Base-by-base conservation (phyloP, 306 rosid genomes). In the Cotoneaster glaucophyllus region DNA sequence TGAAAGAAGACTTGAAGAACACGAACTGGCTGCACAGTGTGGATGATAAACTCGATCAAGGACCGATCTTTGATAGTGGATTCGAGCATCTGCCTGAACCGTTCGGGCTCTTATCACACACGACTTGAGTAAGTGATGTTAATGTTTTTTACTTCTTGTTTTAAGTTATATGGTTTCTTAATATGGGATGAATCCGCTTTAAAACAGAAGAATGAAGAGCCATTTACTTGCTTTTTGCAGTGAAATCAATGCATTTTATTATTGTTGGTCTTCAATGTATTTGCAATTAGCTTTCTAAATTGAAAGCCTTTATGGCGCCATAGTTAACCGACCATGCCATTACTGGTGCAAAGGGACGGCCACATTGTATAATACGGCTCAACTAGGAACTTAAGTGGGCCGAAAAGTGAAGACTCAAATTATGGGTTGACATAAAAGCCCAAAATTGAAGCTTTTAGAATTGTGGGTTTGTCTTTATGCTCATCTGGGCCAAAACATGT, bases 61-160 rank as follows among this genome's bases (percentile, higher is more conserved):
- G 86, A n/a, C 81, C 96, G 17, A 71, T 95, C 78, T 95, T 95
- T 79, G 99, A 92, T 77, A 83, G 83, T 25, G 96, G 99, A 79
- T 92, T 92, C 79, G 99, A 90, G 85, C 68, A 86, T 78, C 86
- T 95, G 73, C 97, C 99, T 11, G 99, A 95, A 77, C 99, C 99
- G 41, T 95, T 90, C 78, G 93, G 93, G 52, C 97, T 89, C 83
- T 86, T 90, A 48, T 92, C 88, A 84, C 88, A 77, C 73, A 61
- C 32, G 54, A 6, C 41, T 37, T 48, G 67, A 53, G 65, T 29
- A 26, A 79, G 81, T 84, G 79, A 67, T 57, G 63, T 57, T 21
- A 22, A 11, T 61, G 75, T 22, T 39, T 70, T 75, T 64, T 43
- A 74, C 78, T 79, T 71, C 56, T 59, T 64, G 81, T 83, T 78